Base-by-base conservation (phyloP, 805 yeast genomes). In the Candida insectorum region DNA sequence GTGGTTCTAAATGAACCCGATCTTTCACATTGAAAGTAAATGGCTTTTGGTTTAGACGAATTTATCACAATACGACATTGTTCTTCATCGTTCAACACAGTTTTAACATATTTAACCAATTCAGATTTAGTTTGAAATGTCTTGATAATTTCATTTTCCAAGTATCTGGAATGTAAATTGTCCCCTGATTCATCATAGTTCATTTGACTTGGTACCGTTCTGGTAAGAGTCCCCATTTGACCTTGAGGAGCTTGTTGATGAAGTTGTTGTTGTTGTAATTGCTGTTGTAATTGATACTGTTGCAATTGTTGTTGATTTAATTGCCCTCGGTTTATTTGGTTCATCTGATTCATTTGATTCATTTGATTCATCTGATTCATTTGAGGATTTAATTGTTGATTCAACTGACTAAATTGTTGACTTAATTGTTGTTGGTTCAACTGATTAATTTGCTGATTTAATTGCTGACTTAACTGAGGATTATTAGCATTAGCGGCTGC, bases 11-110 rank as follows among this genome's bases (percentile, higher is more conserved):
- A 67, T 21, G 60, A 53, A 2, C 73, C 73, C 5, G 68, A 60
- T 29, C 71, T 46, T 45, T 67, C 73, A 45, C 47, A 67, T 49
- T 65, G 71, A 51, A 66, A 67, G 50, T 67, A 67, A 15, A 67
- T 69, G 5, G 73, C 73, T 49, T 67, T 65, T 15, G 71, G 71
- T 50, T 67, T 67, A 17, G 71, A 64, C 18, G 70, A 62, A 48
- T 64, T 65, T 49, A 67, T 66, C 26, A 67, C 73, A 48, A 67
- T 65, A 46, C 65, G 60, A 47, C 72, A 66, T 39, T 52, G 54
- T 36, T 58, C 63, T 31, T 53, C 58, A 13, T 51, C 56, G 24
- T 64, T 61, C 34, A 67, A 62, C 23, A 52, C 57, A 20, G 54
- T 55, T 47, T 65, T 66, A 26, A 67, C 71, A 41, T 48, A 58